These are phyloP conservation scores for Verticillium nonalfalfae DNA, from an alignment of 2,329 filamentous ascomycete genomes.

Conservation along the genomic window DNA sequence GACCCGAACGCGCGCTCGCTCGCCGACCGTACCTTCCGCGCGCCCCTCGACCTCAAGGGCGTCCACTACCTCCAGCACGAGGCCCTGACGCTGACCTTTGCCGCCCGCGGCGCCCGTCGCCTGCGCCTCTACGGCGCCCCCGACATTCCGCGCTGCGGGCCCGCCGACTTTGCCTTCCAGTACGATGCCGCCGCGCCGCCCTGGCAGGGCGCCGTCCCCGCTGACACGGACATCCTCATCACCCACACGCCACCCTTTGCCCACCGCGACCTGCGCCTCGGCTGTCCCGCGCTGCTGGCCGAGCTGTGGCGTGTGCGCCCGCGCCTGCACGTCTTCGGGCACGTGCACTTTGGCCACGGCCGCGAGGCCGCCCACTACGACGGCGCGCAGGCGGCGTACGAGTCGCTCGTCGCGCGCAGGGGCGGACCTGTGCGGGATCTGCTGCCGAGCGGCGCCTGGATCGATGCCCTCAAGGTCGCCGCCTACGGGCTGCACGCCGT, in stretches of 20 bases:
- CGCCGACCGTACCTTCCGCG: slow-evolving; percentile 46
- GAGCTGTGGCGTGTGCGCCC: slow-evolving; percentile 73
- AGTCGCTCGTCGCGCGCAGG: slow-evolving; percentile 48
- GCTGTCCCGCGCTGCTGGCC: slow-evolving; percentile 62
- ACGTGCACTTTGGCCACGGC: slow-evolving; percentile 73
- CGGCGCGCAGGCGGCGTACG: slow-evolving; percentile 63
- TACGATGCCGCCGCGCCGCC: slow-evolving; percentile 60
- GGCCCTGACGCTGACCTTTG: slow-evolving; percentile 56
- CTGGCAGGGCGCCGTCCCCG: slow-evolving; percentile 66
- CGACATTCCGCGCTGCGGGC: slow-evolving; percentile 72
- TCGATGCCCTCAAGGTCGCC: slow-evolving; percentile 36
- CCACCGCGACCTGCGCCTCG: slow-evolving; percentile 61
- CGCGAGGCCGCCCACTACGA: slow-evolving; percentile 68
- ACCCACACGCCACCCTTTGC: slow-evolving; percentile 64
- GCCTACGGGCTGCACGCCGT: slow-evolving; percentile 39
- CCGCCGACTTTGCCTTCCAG: slow-evolving; percentile 68
- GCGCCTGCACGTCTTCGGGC: slow-evolving; percentile 74
- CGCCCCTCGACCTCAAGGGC: slow-evolving; percentile 56
- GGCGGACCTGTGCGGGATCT: slow-evolving; percentile 38
- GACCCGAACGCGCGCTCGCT: slow-evolving; percentile 57
- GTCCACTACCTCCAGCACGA: slow-evolving; percentile 73
- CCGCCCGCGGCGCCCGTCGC: slow-evolving; percentile 40
- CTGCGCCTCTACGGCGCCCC: slow-evolving; percentile 76
- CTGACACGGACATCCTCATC: slow-evolving; percentile 69
- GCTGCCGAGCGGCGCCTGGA: slow-evolving; percentile 38